These are phyloP conservation scores for Fusarium veterinarium DNA, from an alignment of 2,329 filamentous ascomycete genomes.

Conservation along the genomic window DNA sequence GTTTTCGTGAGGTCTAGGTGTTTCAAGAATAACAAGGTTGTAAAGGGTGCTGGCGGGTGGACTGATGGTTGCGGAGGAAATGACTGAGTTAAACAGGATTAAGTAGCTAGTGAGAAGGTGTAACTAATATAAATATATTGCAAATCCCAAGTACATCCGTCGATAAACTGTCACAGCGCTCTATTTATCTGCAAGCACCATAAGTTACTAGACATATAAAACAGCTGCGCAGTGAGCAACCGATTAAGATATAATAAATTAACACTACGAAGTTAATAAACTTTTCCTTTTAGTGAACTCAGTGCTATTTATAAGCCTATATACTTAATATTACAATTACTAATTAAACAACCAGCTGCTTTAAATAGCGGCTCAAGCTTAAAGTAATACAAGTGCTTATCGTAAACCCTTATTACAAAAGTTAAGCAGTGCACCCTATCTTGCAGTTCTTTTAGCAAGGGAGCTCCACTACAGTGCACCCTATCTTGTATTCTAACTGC, in stretches of 20 bases:
- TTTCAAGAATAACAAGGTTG: constrained; percentile 17
- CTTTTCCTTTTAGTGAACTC: too few relatives aligned
- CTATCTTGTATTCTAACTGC: neutral
- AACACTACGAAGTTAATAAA: too few relatives aligned
- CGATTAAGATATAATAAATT: too few relatives aligned
- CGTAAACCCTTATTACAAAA: neutral
- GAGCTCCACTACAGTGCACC: neutral
- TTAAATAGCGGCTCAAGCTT: too few relatives aligned
- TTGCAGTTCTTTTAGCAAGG: fast-evolving
- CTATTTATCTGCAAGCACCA: too few relatives aligned
- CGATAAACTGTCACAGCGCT: too few relatives aligned
- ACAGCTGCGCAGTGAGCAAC: too few relatives aligned
- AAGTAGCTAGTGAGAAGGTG: neutral
- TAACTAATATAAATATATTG: neutral
- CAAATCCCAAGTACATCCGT: too few relatives aligned
- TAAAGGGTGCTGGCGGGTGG: neutral
- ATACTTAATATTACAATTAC: too few relatives aligned
- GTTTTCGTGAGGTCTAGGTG: neutral
- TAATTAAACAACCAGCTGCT: too few relatives aligned
- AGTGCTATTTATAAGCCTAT: too few relatives aligned
- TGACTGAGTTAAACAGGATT: neutral
- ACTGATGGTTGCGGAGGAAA: constrained; percentile 3
- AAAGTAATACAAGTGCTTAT: neutral
- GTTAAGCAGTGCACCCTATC: neutral
- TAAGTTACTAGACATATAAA: too few relatives aligned